Conservation (phyloP, 768 basidiomycete genomes). For the Lentinula guzmanii region DNA sequence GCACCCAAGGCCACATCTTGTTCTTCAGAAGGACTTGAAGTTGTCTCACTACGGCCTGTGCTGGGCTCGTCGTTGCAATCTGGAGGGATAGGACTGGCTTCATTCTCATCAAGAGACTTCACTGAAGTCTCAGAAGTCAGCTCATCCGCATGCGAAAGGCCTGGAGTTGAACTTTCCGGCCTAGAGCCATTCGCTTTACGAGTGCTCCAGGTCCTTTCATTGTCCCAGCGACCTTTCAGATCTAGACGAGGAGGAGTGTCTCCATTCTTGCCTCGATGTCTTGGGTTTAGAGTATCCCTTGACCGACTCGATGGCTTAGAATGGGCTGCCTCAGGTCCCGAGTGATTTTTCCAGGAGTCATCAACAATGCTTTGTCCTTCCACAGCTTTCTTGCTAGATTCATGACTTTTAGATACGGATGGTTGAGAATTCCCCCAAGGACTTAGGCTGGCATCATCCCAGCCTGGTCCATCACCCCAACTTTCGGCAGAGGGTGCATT, state of each 20-base stretch:
- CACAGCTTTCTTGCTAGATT: too few species aligned
- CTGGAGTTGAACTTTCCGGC: neutral
- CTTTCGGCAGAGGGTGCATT: neutral
- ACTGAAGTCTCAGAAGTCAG: neutral
- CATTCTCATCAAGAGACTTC: neutral
- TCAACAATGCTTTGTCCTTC: neutral
- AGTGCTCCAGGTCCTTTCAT: neutral
- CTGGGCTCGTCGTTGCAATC: neutral
- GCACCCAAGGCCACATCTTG: too few species aligned
- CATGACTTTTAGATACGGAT: neutral
- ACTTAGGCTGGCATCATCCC: neutral
- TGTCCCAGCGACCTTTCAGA: neutral
- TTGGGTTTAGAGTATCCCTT: neutral
- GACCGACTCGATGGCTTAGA: neutral
- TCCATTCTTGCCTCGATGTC: too few species aligned
- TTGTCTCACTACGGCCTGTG: neutral
- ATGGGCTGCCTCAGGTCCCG: neutral
- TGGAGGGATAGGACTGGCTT: neutral
- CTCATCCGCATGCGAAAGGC: neutral
- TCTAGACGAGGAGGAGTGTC: neutral
- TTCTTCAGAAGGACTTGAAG: too few species aligned
- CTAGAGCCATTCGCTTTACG: neutral
- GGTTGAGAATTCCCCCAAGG: neutral
- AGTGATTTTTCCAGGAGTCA: neutral
- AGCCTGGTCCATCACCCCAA: neutral